Evolutionary conservation across 1,139 yeast species (phyloP).

Genomic region (Candida glucosophila): DNA sequence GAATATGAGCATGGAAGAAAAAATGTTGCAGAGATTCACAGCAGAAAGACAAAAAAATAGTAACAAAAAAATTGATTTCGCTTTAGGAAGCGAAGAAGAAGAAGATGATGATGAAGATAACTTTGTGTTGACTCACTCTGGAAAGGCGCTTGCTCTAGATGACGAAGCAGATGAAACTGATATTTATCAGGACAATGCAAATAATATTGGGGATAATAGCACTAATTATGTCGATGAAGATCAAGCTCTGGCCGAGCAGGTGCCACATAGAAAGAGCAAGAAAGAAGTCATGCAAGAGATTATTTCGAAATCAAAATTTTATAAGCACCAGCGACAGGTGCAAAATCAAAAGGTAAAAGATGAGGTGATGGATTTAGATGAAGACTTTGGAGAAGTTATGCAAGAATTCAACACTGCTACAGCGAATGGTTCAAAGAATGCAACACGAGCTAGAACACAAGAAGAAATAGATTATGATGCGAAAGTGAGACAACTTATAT

Average conservation of each 20-base stretch:
- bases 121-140: slow-evolving; percentile 65
- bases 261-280: slow-evolving; percentile 66
- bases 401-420: slow-evolving; percentile 34
- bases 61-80: slow-evolving; percentile 46
- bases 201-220: slow-evolving; percentile 9
- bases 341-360: slow-evolving; percentile 64
- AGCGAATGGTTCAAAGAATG: neutral
- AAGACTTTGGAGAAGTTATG: slow-evolving; percentile 70
- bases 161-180: too few species aligned
- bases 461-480: slow-evolving; percentile 62
- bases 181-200: too few species aligned
- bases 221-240: slow-evolving; percentile 29
- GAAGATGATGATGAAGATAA: slow-evolving; percentile 36
- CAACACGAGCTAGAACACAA: slow-evolving; percentile 21
- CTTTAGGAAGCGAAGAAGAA: slow-evolving; percentile 65
- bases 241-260: slow-evolving; percentile 15
- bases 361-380: slow-evolving; percentile 70
- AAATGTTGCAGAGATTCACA: slow-evolving; percentile 91
- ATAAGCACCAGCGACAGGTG: slow-evolving; percentile 82
- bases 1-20: slow-evolving; percentile 72
- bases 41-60: slow-evolving; percentile 67
- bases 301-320: slow-evolving; percentile 86
- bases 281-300: slow-evolving; percentile 96
- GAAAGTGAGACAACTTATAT: slow-evolving; percentile 67
- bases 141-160: slow-evolving; percentile 52